These are phyloP conservation scores for Anaeramoeba flamelloides DNA, from an alignment of 78 protist species.

Conservation along the genomic window DNA sequence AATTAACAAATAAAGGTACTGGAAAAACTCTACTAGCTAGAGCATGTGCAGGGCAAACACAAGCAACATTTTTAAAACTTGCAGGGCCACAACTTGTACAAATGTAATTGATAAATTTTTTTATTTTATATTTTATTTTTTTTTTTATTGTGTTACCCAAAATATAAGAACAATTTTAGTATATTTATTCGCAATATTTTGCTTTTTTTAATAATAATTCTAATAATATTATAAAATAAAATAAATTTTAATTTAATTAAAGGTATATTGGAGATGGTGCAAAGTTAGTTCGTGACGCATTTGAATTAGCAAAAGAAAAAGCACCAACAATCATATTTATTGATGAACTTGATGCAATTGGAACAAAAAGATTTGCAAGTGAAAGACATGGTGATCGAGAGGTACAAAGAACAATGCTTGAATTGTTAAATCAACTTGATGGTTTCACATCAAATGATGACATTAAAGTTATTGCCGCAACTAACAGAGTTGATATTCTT, in stretches of 20 bases:
- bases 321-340: slow-evolving; percentile 93
- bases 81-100: slow-evolving; percentile 96
- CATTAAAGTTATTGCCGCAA: slow-evolving; percentile 96
- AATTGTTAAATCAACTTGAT: slow-evolving; percentile 95
- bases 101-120: too few relatives aligned
- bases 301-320: slow-evolving; percentile 95
- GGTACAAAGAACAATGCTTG: slow-evolving; percentile 97
- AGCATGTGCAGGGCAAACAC: slow-evolving; percentile 93
- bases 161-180: too few relatives aligned
- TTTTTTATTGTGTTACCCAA: too few relatives aligned
- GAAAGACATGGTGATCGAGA: slow-evolving; percentile 92
- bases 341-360: slow-evolving; percentile 99
- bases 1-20: too few relatives aligned
- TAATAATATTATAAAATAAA: too few relatives aligned
- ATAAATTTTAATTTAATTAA: too few relatives aligned
- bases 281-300: slow-evolving; percentile 95
- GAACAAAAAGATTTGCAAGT: slow-evolving; percentile 83
- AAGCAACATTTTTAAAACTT: slow-evolving; percentile 85
- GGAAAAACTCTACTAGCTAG: slow-evolving; percentile 96
- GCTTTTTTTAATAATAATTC: too few relatives aligned
- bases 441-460: slow-evolving; percentile 74
- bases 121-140: too few relatives aligned
- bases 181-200: too few relatives aligned
- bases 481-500: slow-evolving; percentile 94
- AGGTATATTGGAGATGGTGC: slow-evolving; percentile 99